Evolutionary conservation across 2,329 filamentous ascomycete species (phyloP).

Genomic region (Lanzia echinophila): DNA sequence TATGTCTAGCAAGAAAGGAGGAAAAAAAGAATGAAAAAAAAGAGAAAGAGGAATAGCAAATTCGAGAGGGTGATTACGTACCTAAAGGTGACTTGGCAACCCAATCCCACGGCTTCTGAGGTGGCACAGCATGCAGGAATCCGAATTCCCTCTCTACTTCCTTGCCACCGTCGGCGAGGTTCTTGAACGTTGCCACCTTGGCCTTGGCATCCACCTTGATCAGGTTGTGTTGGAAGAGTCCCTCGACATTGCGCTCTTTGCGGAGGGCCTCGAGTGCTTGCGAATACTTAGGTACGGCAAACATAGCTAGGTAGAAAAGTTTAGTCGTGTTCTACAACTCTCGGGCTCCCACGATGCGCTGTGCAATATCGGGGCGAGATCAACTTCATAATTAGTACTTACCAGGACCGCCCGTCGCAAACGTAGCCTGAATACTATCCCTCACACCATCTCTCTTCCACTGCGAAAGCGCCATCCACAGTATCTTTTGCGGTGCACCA

Average conservation of each 20-base stretch:
- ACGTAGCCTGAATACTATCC: conserved; percentile 47
- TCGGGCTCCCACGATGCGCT: too few species aligned
- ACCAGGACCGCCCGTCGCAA: conserved; percentile 50
- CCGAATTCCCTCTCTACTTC: conserved; percentile 44
- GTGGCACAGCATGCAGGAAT: conserved; percentile 49
- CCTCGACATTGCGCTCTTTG: conserved; percentile 48
- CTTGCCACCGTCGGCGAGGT: conserved; percentile 33
- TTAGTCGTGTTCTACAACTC: too few species aligned
- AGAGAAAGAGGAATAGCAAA: too few species aligned
- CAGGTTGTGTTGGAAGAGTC: conserved; percentile 52
- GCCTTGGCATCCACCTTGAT: conserved; percentile 46
- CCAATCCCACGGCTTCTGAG: too few species aligned
- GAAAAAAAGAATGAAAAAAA: too few species aligned
- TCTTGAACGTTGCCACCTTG: conserved; percentile 45
- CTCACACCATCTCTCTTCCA: conserved; percentile 51
- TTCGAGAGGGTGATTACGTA: too few species aligned
- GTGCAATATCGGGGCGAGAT: too few species aligned
- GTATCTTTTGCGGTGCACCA: conserved; percentile 53
- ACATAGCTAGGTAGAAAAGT: too few species aligned
- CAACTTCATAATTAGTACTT: too few species aligned
- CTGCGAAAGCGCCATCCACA: conserved; percentile 55
- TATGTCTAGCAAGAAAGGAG: too few species aligned
- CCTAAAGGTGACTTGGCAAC: too few species aligned
- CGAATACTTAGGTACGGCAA: conserved; percentile 54
- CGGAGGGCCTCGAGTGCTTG: conserved; percentile 47